Evolutionary conservation across 805 yeast genomes (phyloP), one percentile per base, ranked within the genome.

Genomic region (Teunomyces funiuensis): DNA sequence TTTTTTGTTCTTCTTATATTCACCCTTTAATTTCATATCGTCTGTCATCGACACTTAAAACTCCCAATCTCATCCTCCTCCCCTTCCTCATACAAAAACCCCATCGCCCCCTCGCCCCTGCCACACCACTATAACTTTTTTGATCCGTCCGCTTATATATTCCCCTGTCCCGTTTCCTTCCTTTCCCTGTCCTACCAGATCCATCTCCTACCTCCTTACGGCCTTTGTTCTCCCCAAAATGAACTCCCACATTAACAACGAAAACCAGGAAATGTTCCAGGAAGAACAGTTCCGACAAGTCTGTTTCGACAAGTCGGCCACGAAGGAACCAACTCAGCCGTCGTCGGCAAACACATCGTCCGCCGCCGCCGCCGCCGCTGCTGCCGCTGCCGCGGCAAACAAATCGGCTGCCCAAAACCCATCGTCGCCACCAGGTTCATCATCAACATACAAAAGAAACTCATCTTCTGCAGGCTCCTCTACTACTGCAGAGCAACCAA

Each of bases 181-280:
- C 25, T 11, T 22, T 22, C 9, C 25, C 25, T 22, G 5, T 11
- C 25, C 25, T 11, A 8, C 11, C 25, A 22, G 10, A 4, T 3
- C n/a, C 31, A 11, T 28, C 14, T 14, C 6, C n/a, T 6, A 6
- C 9, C 18, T 28, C 31, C 31, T 28, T 8, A 36, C 39, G n/a
- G n/a, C n/a, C n/a, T n/a, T n/a, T n/a, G 25, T 22, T 8, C 25
- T 11, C 25, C 25, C 25, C 7, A 11, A 22, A 22, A 61, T 61
- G 65, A 55, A 60, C 40, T 60, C 66, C 31, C 65, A 60, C 39
- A 53, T 61, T 33, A 58, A 61, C 46, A 61, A 61, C 45, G 66
- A 63, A 15, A 60, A 60, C 43, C 56, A 59, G 40, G 65, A 62
- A 42, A 57, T 61, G 36, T 58, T 61, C 43, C 60, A 39, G 44